Evolutionary conservation across 2,329 filamentous ascomycete genomes (phyloP), one percentile per base, ranked within the genome.

Genomic region (Penicillium decumbens): DNA sequence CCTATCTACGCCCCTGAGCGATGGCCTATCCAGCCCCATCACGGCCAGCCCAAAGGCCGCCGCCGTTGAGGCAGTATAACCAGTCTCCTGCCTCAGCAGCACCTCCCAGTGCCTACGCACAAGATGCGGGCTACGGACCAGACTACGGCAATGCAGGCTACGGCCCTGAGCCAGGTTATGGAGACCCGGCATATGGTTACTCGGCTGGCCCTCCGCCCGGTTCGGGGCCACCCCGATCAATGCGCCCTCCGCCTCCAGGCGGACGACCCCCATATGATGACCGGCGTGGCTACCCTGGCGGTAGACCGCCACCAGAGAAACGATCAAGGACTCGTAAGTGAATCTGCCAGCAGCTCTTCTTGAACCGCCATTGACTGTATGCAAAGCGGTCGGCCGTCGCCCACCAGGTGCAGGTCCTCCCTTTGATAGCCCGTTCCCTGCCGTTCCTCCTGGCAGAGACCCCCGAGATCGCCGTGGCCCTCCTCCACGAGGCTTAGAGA

Each of bases 341-440:
- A 51, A 43, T 18, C 42, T 38, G 15, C 24, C 25, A 37, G 3
- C 23, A 45, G 18, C 39, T 33, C 23, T 27, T 45, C 20, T 33
- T 38, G 29, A 20, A 15, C 25, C 10, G 13, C 28, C 43, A 40
- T 47, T 59, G 50, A 60, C 32, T 38, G 13, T 12, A 43, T 33
- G 33, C 15, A 49, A 10, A 61, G 41, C 57, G 32, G 42, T 53
- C 42, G 60, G 43, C 42, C 59, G 57, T 43, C 56, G 58, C 30
- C 70, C 68, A 3, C 65, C 66, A 41, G 74, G 29, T 67, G 73
- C 39, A 66, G 33, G 33, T 20, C 15, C 32, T 35, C 69, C 67
- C 25, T 78, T 72, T 65, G 77, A 80, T 49, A 76, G 73, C 55
- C 77, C 77, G 3, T 79, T 79, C 47, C 76, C 77, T 24, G 61